Percentiles rank a stretch among this genome's conserved stretches.
Evolutionary conservation across 2,329 filamentous ascomycete species (phyloP).

Genomic region (Gremmenia infestans): DNA sequence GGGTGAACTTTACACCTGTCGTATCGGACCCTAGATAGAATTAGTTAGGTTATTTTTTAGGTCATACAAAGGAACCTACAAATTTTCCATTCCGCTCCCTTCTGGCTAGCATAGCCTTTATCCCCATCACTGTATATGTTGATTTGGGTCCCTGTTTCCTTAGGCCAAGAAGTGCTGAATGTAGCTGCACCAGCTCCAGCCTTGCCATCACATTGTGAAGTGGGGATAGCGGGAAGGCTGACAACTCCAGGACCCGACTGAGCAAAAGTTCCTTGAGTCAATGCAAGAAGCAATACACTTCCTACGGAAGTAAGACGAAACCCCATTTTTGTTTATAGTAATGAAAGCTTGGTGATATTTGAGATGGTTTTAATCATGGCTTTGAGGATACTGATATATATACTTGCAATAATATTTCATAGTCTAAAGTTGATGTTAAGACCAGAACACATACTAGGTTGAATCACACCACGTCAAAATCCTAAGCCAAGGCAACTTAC

Average conservation of each 20-base stretch:
- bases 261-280: neutral
- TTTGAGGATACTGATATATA: too few relatives aligned
- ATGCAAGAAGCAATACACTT: neutral
- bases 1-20: neutral
- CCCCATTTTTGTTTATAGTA: neutral
- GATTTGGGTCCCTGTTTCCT: neutral
- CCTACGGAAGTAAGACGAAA: neutral
- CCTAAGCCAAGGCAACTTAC: too few relatives aligned
- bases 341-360: neutral
- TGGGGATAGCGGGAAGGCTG: neutral
- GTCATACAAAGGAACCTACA: neutral
- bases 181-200: neutral
- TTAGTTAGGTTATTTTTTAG: neutral
- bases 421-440: too few relatives aligned
- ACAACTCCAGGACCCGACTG: neutral
- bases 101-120: neutral
- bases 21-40: neutral
- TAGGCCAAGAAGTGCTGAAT: neutral
- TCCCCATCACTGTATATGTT: neutral
- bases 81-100: neutral
- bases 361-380: too few relatives aligned
- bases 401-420: too few relatives aligned
- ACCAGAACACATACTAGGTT: too few relatives aligned
- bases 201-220: neutral
- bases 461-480: too few relatives aligned